Evolutionary conservation across 108 stramenopile genomes (phyloP), one percentile per base, ranked within the genome.

Genomic region (Skeletonema menzelii): DNA sequence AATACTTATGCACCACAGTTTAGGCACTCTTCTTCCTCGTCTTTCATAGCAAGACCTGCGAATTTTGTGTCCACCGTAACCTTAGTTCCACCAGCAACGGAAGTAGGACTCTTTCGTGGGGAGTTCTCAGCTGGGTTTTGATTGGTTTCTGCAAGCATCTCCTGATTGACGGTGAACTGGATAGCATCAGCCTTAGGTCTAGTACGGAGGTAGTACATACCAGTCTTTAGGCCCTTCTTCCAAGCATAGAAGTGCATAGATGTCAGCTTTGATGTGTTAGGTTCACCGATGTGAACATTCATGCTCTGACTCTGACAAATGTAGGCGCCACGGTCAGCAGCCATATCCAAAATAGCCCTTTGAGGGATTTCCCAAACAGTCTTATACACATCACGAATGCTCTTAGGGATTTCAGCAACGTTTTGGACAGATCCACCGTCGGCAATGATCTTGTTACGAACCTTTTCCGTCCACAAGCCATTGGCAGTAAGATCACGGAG

Each of bases 321-420:
- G 86, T 82, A 99, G 11, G 98, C 96, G 4, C 97, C 97, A 42
- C 99, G 97, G 77, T 99, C 99, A 22, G 98, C 99, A 27, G 98
- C 98, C 89, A 99, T 93, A 70, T 99, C 99, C 58, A 99, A 85
- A 71, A 99, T 88, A 56, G 84, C 64, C 53, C 91, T 82, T 77
- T 98, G 97, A 55, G 94, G 88, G 73, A 99, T 97, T 79, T 99
- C 99, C 99, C 99, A 99, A n/a, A 99, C 98, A 20, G 99, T 99
- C 91, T 97, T 97, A 91, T 97, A 99, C 19, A 99, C 86, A 60
- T 94, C 97, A 27, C 96, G 93, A 61, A 99, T 83, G 47, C 94
- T 73, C 65, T 87, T 83, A 19, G 99, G 99, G 55, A 99, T 96
- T 17, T 91, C 97, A 15, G 67, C 59, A 56, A 99, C 88, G 70